These are phyloP conservation scores for Tuber umbilicatum DNA, from an alignment of 495 filamentous ascomycete genomes.

Conservation along the genomic window DNA sequence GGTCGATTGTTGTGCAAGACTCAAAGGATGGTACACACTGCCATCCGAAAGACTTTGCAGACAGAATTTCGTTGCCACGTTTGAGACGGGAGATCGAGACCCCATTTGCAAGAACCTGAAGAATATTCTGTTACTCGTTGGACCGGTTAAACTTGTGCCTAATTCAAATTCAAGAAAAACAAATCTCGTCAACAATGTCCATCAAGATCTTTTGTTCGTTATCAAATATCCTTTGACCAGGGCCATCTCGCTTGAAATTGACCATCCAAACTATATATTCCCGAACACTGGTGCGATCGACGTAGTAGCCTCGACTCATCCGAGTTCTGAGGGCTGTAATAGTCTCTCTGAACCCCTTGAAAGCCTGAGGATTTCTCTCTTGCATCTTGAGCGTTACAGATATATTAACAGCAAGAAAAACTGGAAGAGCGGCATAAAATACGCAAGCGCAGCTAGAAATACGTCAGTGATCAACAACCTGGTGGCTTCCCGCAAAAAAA, in stretches of 20 bases:
- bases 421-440: conserved; percentile 88
- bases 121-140: conserved; percentile 9
- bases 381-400: conserved; percentile 79
- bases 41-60: conserved; percentile 55
- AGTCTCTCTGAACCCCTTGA: conserved; percentile 70
- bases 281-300: conserved; percentile 67
- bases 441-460: conserved; percentile 85
- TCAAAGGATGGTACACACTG: conserved; percentile 65
- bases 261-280: conserved; percentile 86
- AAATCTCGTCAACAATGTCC: conserved; percentile 89
- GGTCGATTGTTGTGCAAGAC: conserved; percentile 76
- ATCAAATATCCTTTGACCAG: conserved; percentile 57
- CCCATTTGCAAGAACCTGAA: conserved; percentile 67
- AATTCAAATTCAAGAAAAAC: conserved; percentile 21
- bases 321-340: conserved; percentile 75
- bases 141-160: conserved; percentile 1
- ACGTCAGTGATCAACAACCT: conserved; percentile 92
- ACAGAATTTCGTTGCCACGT: conserved; percentile 57
- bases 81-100: conserved; percentile 84
- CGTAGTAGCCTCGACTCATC: conserved; percentile 89
- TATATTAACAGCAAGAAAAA: conserved; percentile 90
- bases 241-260: conserved; percentile 75
- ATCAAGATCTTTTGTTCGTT: conserved; percentile 83
- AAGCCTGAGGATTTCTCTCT: conserved; percentile 71
- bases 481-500: conserved; percentile 83